These are phyloP conservation scores for Hura crepitans DNA, from an alignment of 441 rosid species.

Conservation along the genomic window DNA sequence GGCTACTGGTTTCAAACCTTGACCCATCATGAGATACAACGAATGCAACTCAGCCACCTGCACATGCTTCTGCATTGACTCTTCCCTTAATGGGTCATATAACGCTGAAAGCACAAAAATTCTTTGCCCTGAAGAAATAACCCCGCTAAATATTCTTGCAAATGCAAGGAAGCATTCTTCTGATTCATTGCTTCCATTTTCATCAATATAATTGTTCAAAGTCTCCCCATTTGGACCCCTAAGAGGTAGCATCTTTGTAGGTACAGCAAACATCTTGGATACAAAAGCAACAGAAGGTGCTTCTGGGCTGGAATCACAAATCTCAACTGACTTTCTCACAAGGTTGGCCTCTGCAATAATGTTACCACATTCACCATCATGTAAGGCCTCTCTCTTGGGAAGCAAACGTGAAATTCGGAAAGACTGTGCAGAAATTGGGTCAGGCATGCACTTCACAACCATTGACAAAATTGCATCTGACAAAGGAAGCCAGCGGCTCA, in stretches of 20 bases:
- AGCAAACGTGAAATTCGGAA: constrained; percentile 63
- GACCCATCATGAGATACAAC: constrained; percentile 95
- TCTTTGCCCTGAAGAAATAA: constrained; percentile 54
- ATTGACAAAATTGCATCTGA: constrained; percentile 81
- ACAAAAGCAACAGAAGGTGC: constrained; percentile 81
- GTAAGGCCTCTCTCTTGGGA: constrained; percentile 56
- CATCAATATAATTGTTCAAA: constrained; percentile 48
- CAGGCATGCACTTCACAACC: constrained; percentile 79
- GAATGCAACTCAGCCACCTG: constrained; percentile 86
- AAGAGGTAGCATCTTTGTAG: constrained; percentile 70
- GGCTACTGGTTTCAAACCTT: constrained; percentile 71
- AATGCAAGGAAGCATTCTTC: constrained; percentile 96
- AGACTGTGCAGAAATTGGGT: constrained; percentile 72
- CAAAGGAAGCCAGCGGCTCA: constrained; percentile 96
- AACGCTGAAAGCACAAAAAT: constrained; percentile 74
- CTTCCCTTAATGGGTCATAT: constrained; percentile 70
- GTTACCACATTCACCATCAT: constrained; percentile 35
- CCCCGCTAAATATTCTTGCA: constrained; percentile 91
- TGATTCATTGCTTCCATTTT: constrained; percentile 53
- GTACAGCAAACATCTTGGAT: constrained; percentile 90
- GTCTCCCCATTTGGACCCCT: constrained; percentile 63
- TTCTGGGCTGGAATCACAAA: constrained; percentile 57
- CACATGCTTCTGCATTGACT: constrained; percentile 68
- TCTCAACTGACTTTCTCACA: constrained; percentile 71
- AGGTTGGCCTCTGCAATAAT: constrained; percentile 61